Percentiles rank a stretch among this genome's conserved stretches.
These are phyloP conservation scores for Kuraishia capsulata DNA, from an alignment of 805 yeast genomes.

Conservation along the genomic window DNA sequence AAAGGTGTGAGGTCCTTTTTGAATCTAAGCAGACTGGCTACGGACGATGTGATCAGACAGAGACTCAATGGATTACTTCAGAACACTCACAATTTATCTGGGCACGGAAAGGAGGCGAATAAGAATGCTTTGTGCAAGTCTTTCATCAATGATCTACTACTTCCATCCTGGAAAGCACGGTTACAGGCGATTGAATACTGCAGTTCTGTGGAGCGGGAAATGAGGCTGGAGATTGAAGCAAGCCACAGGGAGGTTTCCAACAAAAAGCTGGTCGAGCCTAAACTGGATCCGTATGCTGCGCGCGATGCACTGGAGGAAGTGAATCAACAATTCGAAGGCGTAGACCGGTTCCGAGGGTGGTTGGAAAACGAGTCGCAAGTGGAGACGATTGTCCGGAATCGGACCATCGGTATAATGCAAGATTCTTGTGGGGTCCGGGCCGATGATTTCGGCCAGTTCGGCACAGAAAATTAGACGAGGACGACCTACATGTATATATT, in stretches of 20 bases:
- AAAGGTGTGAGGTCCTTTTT: constrained; percentile 27
- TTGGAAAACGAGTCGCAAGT: constrained; percentile 29
- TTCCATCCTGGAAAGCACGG: constrained; percentile 38
- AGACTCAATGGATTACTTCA: constrained; percentile 29
- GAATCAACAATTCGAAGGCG: constrained; percentile 17
- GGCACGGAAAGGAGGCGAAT: constrained; percentile 7
- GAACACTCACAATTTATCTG: constrained; percentile 15
- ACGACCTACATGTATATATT: no score
- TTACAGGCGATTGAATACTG: constrained; percentile 32
- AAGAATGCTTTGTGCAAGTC: not conserved
- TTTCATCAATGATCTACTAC: not conserved
- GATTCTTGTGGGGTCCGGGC: constrained; percentile 22
- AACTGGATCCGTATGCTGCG: constrained; percentile 44
- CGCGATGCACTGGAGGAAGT: constrained; percentile 24
- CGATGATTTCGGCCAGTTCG: no score
- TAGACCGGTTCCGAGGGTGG: constrained; percentile 23
- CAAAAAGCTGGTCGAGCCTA: constrained; percentile 16
- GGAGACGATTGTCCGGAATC: constrained; percentile 29
- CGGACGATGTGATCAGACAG: constrained; percentile 38
- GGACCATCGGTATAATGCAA: constrained; percentile 22
- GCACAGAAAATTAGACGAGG: no score
- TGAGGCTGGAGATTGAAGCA: constrained; percentile 21
- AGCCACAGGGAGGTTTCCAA: constrained; percentile 11
- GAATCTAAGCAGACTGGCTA: constrained; percentile 22
- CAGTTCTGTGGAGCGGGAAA: constrained; percentile 17